Base-by-base conservation (phyloP, 2,329 filamentous ascomycete species). In the Neopestalotiopsis sp. region DNA sequence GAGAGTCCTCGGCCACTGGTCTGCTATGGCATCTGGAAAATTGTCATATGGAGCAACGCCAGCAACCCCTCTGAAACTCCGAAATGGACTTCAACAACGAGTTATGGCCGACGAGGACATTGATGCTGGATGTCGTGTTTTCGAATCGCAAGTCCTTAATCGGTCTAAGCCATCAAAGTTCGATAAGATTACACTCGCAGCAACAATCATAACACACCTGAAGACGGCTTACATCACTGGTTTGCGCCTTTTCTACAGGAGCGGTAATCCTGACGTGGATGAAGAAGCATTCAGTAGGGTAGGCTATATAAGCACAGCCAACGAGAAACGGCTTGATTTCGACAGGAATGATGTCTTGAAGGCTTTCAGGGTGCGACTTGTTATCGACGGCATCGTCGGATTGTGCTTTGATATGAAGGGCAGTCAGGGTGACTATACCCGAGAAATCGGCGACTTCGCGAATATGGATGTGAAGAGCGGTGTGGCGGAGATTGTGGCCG, bases 141-240 rank as follows among this genome's bases (percentile, higher is more conserved):
- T 73, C 28, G 71, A 71, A 45, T 67, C 49, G 62, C 70, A 73
- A 24, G 61, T 20, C 30, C 49, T 73, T 6, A 28, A 32, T 20
- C 70, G 68, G 65, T 65, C 70, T 20, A 28, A 64, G 12, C 7
- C 10, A 30, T 13, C 14, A 28, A 49, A 61, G 2, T 28, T 13
- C 61, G 45, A 62, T 38, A n/a, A 61, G 9, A 53, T 69, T 24
- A 57, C 12, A 14, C 34, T 75, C 49, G 69, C 68, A 20, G 61
- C 69, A 61, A 72, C 74, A 12, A 71, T 67, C 61, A 30, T 73
- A 14, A 61, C 63, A n/a, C 67, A 61, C 1, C 68, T 68, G 40
- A 66, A 62, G 9, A 68, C 63, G 45, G 62, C 65, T n/a, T 71
- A 71, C 45, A 70, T 75, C n/a, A 72, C 69, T 58, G 73, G 73